These are phyloP conservation scores for Chlamydomonas incerta DNA, from an alignment of 139 green algal genomes.

Conservation along the genomic window DNA sequence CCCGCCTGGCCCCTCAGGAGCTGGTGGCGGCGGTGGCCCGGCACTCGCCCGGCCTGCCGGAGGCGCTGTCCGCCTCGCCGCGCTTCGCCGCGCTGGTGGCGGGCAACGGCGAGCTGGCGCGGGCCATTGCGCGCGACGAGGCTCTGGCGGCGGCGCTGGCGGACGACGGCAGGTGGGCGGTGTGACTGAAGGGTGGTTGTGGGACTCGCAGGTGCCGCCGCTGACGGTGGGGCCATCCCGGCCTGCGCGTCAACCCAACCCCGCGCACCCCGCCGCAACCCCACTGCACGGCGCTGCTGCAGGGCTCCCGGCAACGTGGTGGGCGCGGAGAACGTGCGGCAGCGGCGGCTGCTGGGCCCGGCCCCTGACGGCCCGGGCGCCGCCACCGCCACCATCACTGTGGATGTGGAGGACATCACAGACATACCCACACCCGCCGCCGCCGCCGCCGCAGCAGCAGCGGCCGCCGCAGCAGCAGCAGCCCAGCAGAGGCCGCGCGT, in stretches of 20 bases:
- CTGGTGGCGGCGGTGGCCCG: conserved; percentile 13
- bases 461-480: neutral
- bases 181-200: too few species aligned
- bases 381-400: neutral
- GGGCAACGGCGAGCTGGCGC: neutral
- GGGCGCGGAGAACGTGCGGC: neutral
- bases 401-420: neutral
- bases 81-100: conserved; percentile 9
- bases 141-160: conserved; percentile 3
- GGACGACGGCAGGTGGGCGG: neutral
- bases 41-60: conserved; percentile 4
- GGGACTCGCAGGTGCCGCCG: too few species aligned
- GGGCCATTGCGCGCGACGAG: neutral
- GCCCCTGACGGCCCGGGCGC: neutral
- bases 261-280: too few species aligned
- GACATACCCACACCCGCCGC: neutral
- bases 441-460: neutral
- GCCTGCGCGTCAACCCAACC: too few species aligned
- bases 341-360: too few species aligned
- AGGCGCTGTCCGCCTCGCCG: neutral
- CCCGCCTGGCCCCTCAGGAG: neutral
- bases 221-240: too few species aligned
- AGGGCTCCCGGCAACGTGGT: neutral
- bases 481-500: neutral
- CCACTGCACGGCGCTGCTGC: too few species aligned